Percentiles rank a stretch among this genome's conserved stretches.
phyloP scores from a whole-genome alignment of 345 rosid species.

The Iberis pinnata region DNA sequence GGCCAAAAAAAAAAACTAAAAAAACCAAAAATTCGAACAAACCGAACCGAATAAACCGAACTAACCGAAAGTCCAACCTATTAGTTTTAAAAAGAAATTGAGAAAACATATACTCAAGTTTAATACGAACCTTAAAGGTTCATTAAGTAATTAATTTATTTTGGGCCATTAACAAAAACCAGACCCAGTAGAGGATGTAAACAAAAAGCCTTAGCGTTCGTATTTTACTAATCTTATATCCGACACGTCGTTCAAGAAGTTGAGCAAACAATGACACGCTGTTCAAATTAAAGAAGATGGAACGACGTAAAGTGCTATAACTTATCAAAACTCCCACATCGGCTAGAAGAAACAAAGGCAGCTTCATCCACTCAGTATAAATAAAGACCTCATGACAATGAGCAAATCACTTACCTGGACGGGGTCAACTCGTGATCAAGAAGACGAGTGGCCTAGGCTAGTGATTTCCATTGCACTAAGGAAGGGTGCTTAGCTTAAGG shows the following conservation, averaged over 20 bases:
- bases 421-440: conserved; percentile 32
- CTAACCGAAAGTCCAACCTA: too few species aligned
- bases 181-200: too few species aligned
- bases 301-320: background rate
- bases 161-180: too few species aligned
- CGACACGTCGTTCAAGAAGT: background rate
- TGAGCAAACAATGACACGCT: background rate
- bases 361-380: background rate
- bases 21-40: too few species aligned
- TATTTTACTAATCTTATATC: too few species aligned
- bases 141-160: too few species aligned
- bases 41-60: too few species aligned
- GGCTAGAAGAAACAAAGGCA: background rate
- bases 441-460: conserved; percentile 32
- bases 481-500: conserved; percentile 37
- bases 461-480: conserved; percentile 32
- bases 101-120: too few species aligned
- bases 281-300: background rate
- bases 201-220: too few species aligned
- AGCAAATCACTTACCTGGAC: conserved; percentile 29
- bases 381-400: accelerated
- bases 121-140: too few species aligned
- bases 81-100: too few species aligned
- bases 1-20: too few species aligned
- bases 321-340: conserved; percentile 20